Evolutionary conservation across 2,329 filamentous ascomycete species (phyloP).

Genomic region (Cytospora piceae): DNA sequence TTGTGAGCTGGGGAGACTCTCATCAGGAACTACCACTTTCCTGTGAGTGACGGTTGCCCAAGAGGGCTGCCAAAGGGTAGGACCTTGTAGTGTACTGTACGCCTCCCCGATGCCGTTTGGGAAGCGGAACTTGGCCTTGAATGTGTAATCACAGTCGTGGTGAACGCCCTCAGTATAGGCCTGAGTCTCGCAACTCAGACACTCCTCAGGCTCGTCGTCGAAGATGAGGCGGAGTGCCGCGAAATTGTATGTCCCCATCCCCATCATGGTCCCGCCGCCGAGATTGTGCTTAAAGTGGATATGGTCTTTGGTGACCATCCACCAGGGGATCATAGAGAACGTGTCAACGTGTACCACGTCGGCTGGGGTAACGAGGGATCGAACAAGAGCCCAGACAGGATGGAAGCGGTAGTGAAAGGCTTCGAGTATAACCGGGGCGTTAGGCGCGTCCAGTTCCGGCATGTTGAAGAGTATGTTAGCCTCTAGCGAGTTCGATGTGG

Average conservation of each 20-base stretch:
- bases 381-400: conserved; percentile 41
- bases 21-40: conserved; percentile 35
- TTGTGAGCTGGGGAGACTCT: conserved; percentile 31
- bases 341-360: conserved; percentile 37
- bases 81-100: conserved; percentile 35
- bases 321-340: conserved; percentile 33
- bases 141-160: conserved; percentile 39
- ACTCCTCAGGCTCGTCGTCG: conserved; percentile 43
- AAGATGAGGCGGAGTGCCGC: conserved; percentile 45
- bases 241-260: conserved; percentile 47
- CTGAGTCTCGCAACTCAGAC: conserved; percentile 39
- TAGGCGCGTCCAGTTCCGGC: conserved; percentile 35
- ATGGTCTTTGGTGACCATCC: conserved; percentile 35
- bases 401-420: conserved; percentile 49
- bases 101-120: conserved; percentile 42
- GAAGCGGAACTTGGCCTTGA: conserved; percentile 44
- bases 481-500: conserved; percentile 43
- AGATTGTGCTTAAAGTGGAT: conserved; percentile 42
- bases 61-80: conserved; percentile 31
- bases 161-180: conserved; percentile 31
- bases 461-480: conserved; percentile 42
- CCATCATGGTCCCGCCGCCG: conserved; percentile 38
- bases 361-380: conserved; percentile 37
- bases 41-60: conserved; percentile 33
- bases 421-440: conserved; percentile 46